Evolutionary conservation across 441 rosid species (phyloP), one percentile per base, ranked within the genome.

Genomic region (Gossypium aridum): DNA sequence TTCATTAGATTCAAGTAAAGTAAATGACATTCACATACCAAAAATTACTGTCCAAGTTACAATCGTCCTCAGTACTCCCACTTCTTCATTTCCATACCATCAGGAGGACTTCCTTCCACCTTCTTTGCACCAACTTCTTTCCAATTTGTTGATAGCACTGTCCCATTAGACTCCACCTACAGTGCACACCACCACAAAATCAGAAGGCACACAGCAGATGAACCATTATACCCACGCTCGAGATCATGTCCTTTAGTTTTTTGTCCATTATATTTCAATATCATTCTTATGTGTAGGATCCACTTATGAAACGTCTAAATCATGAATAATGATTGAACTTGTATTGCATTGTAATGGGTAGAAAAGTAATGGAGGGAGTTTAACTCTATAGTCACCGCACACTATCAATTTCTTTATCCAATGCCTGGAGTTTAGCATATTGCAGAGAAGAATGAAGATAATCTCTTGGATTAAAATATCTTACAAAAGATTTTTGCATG

Each of bases 401-500:
- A 37, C 69, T 8, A 64, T 37, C n/a, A 37, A 63, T 63, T 28
- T 7, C 19, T 31, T 63, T 28, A 60, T 16, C 7, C 25, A 53
- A 17, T 63, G 49, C 3, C 68, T 2, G 39, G n/a, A 7, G 13
- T 64, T 62, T 2, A 6, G 28, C 26, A 19, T 39, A 53, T 53
- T 53, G 56, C 16, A 53, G 56, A 14, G 56, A 53, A 14, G 16
- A 53, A 53, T 14, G 17, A 53, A 53, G n/a, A n/a, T 5, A 53
- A 14, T 53, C 56, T 53, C 14, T 3, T 19, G 8, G 6, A 20
- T 54, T 39, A 6, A 45, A 47, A 16, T 54, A 70, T 77, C 99
- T 88, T 87, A 95, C 98, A 80, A 95, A 95, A 70, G 96, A 93
- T 83, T 92, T 95, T 60, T 86, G 77, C 99, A 95, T 95, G 2